A percentile compares a stretch with the other conserved stretches of the same genome.
Evolutionary conservation across 164 flowering plant species (phyloP).

Genomic region (Vitis riparia): DNA sequence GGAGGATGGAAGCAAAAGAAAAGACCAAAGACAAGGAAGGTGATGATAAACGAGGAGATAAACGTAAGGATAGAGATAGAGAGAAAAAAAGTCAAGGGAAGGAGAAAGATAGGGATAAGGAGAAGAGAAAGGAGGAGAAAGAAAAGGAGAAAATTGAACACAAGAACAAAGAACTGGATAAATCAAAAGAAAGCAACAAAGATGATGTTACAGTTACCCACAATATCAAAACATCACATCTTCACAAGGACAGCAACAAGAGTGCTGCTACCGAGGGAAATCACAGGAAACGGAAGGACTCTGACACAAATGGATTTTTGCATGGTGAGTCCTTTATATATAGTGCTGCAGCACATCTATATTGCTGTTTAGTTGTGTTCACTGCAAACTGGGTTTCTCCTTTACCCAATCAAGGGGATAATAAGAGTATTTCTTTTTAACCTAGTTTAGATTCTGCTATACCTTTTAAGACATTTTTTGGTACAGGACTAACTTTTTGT

Average conservation of each 20-base stretch:
- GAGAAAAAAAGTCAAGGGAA: constrained; percentile 38
- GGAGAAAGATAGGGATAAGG: constrained; percentile 43
- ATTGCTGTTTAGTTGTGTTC: background rate
- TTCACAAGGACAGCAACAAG: constrained; percentile 27
- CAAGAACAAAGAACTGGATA: constrained; percentile 33
- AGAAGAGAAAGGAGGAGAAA: constrained; percentile 48
- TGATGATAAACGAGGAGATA: constrained; percentile 30
- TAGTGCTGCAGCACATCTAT: background rate
- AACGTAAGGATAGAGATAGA: constrained; percentile 31
- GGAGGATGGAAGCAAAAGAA: constrained; percentile 26
- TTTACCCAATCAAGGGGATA: background rate
- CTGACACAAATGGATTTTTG: constrained; percentile 52
- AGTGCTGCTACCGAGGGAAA: constrained; percentile 30
- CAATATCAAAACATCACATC: constrained; percentile 14
- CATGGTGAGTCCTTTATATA: constrained; percentile 59
- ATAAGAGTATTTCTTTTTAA: background rate
- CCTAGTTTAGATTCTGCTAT: background rate
- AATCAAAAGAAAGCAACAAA: constrained; percentile 27
- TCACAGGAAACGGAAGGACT: constrained; percentile 54
- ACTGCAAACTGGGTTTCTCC: background rate
- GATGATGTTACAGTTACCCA: constrained; percentile 17
- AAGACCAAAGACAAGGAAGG: constrained; percentile 29
- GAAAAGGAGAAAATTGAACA: constrained; percentile 31
- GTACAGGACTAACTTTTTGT: too few species aligned
- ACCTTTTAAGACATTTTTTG: too few species aligned